Evolutionary conservation across 106 monocot genomes (phyloP).

Genomic region (Vanilla planifolia): DNA sequence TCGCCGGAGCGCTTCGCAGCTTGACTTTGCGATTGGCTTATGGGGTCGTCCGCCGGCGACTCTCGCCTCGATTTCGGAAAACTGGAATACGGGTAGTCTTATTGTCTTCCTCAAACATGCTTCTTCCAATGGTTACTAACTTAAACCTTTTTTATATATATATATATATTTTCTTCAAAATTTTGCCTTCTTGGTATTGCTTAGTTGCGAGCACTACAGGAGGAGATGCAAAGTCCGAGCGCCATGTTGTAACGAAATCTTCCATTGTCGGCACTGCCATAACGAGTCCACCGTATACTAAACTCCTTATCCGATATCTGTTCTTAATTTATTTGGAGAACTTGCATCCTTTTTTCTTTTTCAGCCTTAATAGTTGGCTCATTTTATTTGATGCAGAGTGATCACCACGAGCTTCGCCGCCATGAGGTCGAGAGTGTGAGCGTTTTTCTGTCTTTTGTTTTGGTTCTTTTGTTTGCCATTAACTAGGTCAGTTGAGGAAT

Average conservation of each 20-base stretch:
- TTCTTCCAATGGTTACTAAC: neutral
- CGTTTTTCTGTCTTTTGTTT: neutral
- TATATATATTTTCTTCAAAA: neutral
- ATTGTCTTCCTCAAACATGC: neutral
- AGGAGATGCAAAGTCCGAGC: slow-evolving; percentile 65
- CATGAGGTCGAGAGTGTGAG: slow-evolving; percentile 37
- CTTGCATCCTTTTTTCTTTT: neutral
- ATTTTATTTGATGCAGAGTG: slow-evolving; percentile 17
- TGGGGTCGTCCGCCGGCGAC: slow-evolving; percentile 1
- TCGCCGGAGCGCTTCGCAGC: no score
- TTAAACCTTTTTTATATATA: neutral
- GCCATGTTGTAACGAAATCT: slow-evolving; percentile 59
- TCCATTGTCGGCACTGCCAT: slow-evolving; percentile 70
- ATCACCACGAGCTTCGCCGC: slow-evolving; percentile 48
- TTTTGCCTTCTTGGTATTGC: neutral
- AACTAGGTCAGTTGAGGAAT: neutral
- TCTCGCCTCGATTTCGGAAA: slow-evolving; percentile 39
- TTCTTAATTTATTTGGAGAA: neutral
- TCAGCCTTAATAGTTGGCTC: neutral
- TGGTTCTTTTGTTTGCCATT: neutral
- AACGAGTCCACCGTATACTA: slow-evolving; percentile 47
- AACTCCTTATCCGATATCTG: neutral
- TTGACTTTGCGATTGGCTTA: slow-evolving; percentile 8
- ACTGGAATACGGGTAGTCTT: slow-evolving; percentile 37
- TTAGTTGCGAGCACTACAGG: slow-evolving; percentile 61